A percentile compares a stretch with the other conserved stretches of the same genome.
Conservation (phyloP, 73 alveolate species). For the Paramecium octaurelia region DNA sequence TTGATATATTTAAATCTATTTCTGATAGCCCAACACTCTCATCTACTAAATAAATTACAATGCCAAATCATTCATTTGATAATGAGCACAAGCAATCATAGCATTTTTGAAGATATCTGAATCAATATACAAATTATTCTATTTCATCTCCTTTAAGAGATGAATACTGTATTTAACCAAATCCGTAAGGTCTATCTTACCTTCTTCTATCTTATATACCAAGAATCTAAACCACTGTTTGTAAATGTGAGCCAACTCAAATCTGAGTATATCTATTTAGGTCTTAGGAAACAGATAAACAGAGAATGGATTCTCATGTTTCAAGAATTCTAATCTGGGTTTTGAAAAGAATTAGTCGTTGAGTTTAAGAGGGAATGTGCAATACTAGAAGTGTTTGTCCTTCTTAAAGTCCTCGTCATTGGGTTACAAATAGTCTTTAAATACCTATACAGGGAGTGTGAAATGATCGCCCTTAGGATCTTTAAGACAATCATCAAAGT, state of each 20-base stretch:
- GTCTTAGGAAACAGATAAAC: neutral
- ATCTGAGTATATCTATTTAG: neutral
- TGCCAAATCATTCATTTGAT: neutral
- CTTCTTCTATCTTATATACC: neutral
- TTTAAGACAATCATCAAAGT: slow-evolving; percentile 32
- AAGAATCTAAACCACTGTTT: slow-evolving; percentile 5
- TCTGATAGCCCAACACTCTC: neutral
- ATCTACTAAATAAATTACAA: neutral
- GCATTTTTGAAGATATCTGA: neutral
- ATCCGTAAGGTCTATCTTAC: neutral
- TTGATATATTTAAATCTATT: neutral
- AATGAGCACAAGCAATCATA: neutral
- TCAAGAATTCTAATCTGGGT: neutral
- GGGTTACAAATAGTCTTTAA: neutral
- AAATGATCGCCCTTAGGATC: neutral
- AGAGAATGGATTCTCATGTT: neutral
- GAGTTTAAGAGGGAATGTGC: neutral
- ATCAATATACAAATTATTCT: neutral
- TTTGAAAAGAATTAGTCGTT: neutral
- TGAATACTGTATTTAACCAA: neutral
- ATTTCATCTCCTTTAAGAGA: neutral
- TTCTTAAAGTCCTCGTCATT: neutral
- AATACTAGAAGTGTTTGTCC: neutral
- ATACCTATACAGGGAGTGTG: neutral
- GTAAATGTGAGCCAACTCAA: neutral